Evolutionary conservation across 2,329 filamentous ascomycete genomes (phyloP), one percentile per base, ranked within the genome.

Genomic region (Verticillium tricorpus): DNA sequence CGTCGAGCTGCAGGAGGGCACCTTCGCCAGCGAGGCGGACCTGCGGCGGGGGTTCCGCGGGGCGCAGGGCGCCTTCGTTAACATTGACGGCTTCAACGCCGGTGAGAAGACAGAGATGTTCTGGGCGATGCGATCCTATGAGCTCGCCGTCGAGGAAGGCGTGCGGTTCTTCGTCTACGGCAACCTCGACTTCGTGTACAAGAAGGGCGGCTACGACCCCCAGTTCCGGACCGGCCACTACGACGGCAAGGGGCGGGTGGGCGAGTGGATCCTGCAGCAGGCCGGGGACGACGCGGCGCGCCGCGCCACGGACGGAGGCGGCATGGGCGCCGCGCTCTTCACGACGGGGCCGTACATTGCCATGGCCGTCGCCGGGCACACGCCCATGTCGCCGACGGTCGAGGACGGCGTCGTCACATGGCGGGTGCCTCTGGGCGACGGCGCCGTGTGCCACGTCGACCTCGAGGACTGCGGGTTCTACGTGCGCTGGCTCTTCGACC

Each of bases 41-140:
- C 76, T 84, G 0, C 78, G 78, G 17, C 68, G 70, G 1, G 79
- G 77, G 0, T 80, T 82, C 66, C 66, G 67, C 11, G 79, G 77
- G 5, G 78, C 77, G 56, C 75, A 77, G 65, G 78, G 77, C n/a
- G 81, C 81, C 3, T 85, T 81, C 64, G 72, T 85, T 57, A 85
- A 85, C 67, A 79, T 82, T 52, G 82, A 85, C 64, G 80, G 81
- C 15, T 84, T 83, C 69, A 83, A 81, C 62, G 72, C 72, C 28
- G 82, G 82, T 37, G 81, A 84, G 69, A 84, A 83, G 66, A 74
- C 74, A 0, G 81, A 85, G 68, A 77, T 77, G 1, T 84, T 74
- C 67, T 85, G 77, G 79, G 70, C 74, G 6, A 73, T 82, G 57
- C 71, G 80, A 50, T 64, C 72, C 60, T 76, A 79, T 68, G 71